Evolutionary conservation across 2,329 filamentous ascomycete species (phyloP).

Genomic region (Verticillium klebahnii): DNA sequence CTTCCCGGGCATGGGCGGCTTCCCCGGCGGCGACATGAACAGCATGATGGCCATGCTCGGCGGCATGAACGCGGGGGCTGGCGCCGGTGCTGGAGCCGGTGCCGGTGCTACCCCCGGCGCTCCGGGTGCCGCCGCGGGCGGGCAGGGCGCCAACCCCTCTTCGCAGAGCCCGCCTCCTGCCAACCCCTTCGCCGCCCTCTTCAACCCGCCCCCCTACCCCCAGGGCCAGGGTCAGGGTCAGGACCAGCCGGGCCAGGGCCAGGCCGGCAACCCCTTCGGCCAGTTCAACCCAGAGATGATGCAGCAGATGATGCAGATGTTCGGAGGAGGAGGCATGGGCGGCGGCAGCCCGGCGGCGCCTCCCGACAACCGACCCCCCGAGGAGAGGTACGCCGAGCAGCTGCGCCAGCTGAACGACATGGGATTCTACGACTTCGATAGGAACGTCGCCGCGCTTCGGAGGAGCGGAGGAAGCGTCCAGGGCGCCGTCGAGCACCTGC

Average conservation of each 20-base stretch:
- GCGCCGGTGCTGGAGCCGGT: constrained; percentile 11
- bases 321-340: constrained; percentile 23
- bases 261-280: constrained; percentile 33
- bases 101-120: constrained; percentile 2
- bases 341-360: constrained; percentile 46
- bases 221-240: constrained; percentile 27
- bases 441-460: constrained; percentile 83
- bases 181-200: constrained; percentile 67
- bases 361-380: constrained; percentile 79
- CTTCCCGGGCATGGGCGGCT: constrained; percentile 7
- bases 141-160: constrained; percentile 18
- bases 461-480: constrained; percentile 91
- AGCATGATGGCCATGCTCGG: constrained; percentile 1
- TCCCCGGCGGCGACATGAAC: constrained; percentile 11
- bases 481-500: constrained; percentile 76
- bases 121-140: constrained; percentile 7
- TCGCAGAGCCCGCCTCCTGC: constrained; percentile 33
- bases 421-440: constrained; percentile 96
- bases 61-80: constrained; percentile 12
- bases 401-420: constrained; percentile 94
- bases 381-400: constrained; percentile 89
- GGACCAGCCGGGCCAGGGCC: constrained; percentile 21
- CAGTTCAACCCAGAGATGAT: constrained; percentile 29
- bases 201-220: constrained; percentile 29
- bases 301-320: constrained; percentile 49